Conservation (phyloP, 495 filamentous ascomycete genomes). For the Hypoxylon intermedium region DNA sequence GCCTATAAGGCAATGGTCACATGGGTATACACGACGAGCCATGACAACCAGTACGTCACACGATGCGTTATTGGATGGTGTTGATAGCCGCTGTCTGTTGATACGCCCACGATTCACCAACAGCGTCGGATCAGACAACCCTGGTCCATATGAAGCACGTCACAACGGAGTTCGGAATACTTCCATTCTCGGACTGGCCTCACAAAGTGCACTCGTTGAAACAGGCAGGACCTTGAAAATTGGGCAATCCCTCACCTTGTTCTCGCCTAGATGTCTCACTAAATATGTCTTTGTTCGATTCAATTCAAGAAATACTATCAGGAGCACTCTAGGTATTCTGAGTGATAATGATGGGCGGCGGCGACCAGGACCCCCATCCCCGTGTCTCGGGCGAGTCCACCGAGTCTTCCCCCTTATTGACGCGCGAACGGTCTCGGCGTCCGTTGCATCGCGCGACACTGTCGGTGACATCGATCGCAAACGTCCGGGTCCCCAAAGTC, state of each 20-base stretch:
- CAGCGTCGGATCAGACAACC: too few relatives aligned
- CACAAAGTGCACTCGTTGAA: neutral
- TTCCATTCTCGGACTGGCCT: slow-evolving; percentile 6
- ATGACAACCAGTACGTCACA: too few relatives aligned
- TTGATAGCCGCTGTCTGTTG: too few relatives aligned
- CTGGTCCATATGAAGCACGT: too few relatives aligned
- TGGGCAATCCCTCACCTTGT: slow-evolving; percentile 1
- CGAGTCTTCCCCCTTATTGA: slow-evolving; percentile 16
- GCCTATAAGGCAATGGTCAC: too few relatives aligned
- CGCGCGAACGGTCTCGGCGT: neutral
- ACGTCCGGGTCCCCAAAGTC: slow-evolving; percentile 20
- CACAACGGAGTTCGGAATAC: slow-evolving; percentile 11
- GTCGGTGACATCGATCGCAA: slow-evolving; percentile 28
- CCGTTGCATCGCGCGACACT: slow-evolving; percentile 14
- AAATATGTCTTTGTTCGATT: neutral
- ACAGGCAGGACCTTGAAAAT: neutral
- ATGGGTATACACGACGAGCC: too few relatives aligned
- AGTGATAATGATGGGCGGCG: slow-evolving; percentile 3
- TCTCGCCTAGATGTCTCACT: neutral
- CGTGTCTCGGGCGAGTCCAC: slow-evolving; percentile 19
- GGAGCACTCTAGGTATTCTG: neutral
- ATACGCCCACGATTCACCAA: too few relatives aligned
- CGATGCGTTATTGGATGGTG: too few relatives aligned
- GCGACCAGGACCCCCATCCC: neutral
- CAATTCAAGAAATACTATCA: neutral